phyloP scores from a whole-genome alignment of 257 asterid species.

The Gynochthodes officinalis region DNA sequence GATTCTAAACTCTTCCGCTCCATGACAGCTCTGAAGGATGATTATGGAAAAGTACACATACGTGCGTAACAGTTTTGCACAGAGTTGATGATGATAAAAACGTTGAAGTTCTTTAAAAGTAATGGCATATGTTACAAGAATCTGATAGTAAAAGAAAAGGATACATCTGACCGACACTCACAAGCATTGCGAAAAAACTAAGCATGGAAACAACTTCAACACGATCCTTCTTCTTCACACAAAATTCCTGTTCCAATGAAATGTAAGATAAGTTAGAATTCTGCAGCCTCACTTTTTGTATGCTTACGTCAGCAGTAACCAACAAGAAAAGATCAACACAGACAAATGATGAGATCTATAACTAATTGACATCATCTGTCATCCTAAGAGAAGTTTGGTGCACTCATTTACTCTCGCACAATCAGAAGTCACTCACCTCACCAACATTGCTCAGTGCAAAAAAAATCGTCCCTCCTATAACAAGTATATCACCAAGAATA shows the following conservation, averaged over 20 bases:
- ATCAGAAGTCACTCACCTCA: slow-evolving; percentile 38
- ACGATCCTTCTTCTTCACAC: slow-evolving; percentile 64
- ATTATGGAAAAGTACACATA: slow-evolving; percentile 22
- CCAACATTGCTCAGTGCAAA: slow-evolving; percentile 69
- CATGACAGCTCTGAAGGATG: slow-evolving; percentile 34
- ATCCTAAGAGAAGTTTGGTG: not conserved
- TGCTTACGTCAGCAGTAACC: not conserved
- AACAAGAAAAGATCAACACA: not conserved
- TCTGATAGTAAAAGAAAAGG: slow-evolving; percentile 23
- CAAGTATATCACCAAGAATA: slow-evolving; percentile 67
- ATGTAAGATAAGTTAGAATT: not conserved
- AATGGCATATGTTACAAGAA: not conserved
- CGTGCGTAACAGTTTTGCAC: not conserved
- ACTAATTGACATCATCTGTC: not conserved
- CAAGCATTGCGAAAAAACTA: slow-evolving; percentile 61
- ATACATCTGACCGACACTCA: slow-evolving; percentile 67
- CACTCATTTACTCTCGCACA: not conserved
- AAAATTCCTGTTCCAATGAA: slow-evolving; percentile 50
- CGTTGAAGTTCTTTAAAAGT: not conserved
- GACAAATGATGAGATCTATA: not conserved
- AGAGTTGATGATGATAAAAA: not conserved
- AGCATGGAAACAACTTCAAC: slow-evolving; percentile 74
- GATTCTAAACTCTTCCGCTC: slow-evolving; percentile 56
- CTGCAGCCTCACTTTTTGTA: not conserved
- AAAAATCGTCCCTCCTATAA: slow-evolving; percentile 51